Percentiles rank a stretch among this genome's conserved stretches.
These are phyloP conservation scores for Trichosporon asahii DNA, from an alignment of 1,284 basidiomycete genomes.

Conservation along the genomic window DNA sequence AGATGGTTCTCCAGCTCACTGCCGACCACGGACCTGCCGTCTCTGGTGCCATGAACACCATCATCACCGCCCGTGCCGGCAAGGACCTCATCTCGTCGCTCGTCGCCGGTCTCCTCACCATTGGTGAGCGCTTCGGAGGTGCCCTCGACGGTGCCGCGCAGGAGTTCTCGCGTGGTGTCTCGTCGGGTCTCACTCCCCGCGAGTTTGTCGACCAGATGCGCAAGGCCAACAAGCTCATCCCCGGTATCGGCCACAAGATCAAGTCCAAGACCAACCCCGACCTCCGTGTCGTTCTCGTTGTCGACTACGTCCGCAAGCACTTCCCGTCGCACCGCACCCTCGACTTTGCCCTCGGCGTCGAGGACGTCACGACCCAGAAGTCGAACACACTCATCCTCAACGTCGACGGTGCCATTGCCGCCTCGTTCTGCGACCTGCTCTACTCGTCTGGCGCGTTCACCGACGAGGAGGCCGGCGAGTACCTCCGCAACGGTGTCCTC, in stretches of 20 bases:
- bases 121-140: constrained; percentile 97
- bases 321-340: constrained; percentile 88
- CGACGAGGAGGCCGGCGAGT: constrained; percentile 92
- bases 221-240: constrained; percentile 92
- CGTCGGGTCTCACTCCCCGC: constrained; percentile 87
- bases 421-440: constrained; percentile 95
- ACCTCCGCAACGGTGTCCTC: constrained; percentile 73
- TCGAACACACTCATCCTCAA: constrained; percentile 93
- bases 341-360: constrained; percentile 97
- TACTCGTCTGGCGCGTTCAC: constrained; percentile 92
- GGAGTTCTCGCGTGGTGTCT: constrained; percentile 90
- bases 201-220: constrained; percentile 97
- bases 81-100: constrained; percentile 98
- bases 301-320: constrained; percentile 92
- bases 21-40: constrained; percentile 96
- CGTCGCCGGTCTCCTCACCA: constrained; percentile 92
- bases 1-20: constrained; percentile 99
- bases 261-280: constrained; percentile 98
- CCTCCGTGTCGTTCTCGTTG: constrained; percentile 93
- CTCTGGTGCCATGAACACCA: constrained; percentile 96
- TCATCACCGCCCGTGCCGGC: constrained; percentile 96
- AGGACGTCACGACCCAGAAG: constrained; percentile 96
- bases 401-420: constrained; percentile 96
- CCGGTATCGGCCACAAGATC: constrained; percentile 99
- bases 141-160: constrained; percentile 96